A percentile compares a stretch with the other conserved stretches of the same genome.
phyloP scores from a whole-genome alignment of 2,329 filamentous ascomycete species.

The Colletotrichum ledebouriae region DNA sequence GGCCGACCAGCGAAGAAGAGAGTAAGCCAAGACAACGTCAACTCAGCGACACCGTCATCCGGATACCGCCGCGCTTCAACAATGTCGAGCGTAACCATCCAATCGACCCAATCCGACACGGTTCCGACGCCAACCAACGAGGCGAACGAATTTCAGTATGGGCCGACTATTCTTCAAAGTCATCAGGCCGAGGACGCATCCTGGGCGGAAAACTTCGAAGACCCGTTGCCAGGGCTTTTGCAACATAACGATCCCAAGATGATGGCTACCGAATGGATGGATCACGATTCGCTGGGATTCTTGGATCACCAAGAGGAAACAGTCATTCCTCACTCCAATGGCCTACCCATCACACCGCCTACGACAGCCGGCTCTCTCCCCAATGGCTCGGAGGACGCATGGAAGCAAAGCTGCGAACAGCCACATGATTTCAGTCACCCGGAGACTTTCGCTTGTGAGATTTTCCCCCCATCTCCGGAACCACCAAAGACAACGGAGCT shows the following conservation, averaged over 20 bases:
- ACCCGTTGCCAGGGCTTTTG: constrained; percentile 27
- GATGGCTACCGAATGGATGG: constrained; percentile 31
- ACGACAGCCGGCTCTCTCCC: constrained; percentile 28
- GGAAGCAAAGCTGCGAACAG: constrained; percentile 24
- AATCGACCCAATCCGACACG: constrained; percentile 18
- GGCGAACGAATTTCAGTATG: constrained; percentile 34
- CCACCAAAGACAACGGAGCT: constrained; percentile 15
- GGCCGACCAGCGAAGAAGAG: constrained; percentile 39
- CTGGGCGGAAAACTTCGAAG: constrained; percentile 32
- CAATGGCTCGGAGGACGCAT: constrained; percentile 21
- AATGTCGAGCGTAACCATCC: constrained; percentile 28
- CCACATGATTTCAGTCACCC: not conserved
- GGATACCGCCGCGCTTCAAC: constrained; percentile 28
- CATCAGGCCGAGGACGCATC: constrained; percentile 18
- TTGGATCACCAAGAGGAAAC: constrained; percentile 22
- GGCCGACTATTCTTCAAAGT: constrained; percentile 21
- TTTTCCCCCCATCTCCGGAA: constrained; percentile 20
- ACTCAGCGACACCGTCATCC: not conserved
- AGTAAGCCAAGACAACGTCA: constrained; percentile 20
- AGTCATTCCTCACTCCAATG: constrained; percentile 5
- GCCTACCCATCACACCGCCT: constrained; percentile 28
- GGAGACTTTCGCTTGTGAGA: constrained; percentile 23
- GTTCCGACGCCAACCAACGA: constrained; percentile 20
- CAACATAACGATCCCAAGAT: constrained; percentile 23
- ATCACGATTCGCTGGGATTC: constrained; percentile 22